Evolutionary conservation across 352 stramenopile species (phyloP), one percentile per base, ranked within the genome.

Genomic region (Phytophthora macrochlamydospora): DNA sequence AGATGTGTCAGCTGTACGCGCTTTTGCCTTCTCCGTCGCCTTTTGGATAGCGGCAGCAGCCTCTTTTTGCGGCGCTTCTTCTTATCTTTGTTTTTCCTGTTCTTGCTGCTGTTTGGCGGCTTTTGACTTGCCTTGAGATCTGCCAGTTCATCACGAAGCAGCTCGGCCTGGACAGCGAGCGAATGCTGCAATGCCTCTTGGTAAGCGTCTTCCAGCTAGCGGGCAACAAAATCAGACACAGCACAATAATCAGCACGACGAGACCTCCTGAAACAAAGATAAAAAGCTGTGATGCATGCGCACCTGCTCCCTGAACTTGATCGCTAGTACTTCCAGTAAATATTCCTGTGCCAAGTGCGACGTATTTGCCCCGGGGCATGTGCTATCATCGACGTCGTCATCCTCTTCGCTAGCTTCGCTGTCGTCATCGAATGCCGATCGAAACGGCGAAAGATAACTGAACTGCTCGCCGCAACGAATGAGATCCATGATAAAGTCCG

Each of bases 221-320:
- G 18, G 44, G 32, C 28, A 66, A 29, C 35, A 64, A 54, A 45
- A 60, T 7, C n/a, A 51, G 33, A 38, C 4, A 57, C 14, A 53
- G 55, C 5, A 69, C 13, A 24, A 58, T 12, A 51, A 49, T 70
- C 61, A 73, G 59, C 51, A 59, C 24, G 28, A 29, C 38, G 50
- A 14, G 31, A 18, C 48, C 42, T 42, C 11, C 6, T 51, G n/a
- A 59, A 24, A 30, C 11, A 33, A 11, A 42, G n/a, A 24, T 24
- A 0, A 24, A 24, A 24, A 0, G n/a, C 46, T 49, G 29, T 35
- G 30, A n/a, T 49, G 30, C 13, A 31, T 29, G 44, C 55, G 14
- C 57, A 93, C 84, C 83, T 93, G 82, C 56, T 93, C 81, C 54
- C 85, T 71, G 55, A 93, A 93, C 54, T 91, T 91, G 65, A 93